Evolutionary conservation across 2,329 filamentous ascomycete species (phyloP), one percentile per base, ranked within the genome.

Genomic region (Ophiosphaerella korrae): DNA sequence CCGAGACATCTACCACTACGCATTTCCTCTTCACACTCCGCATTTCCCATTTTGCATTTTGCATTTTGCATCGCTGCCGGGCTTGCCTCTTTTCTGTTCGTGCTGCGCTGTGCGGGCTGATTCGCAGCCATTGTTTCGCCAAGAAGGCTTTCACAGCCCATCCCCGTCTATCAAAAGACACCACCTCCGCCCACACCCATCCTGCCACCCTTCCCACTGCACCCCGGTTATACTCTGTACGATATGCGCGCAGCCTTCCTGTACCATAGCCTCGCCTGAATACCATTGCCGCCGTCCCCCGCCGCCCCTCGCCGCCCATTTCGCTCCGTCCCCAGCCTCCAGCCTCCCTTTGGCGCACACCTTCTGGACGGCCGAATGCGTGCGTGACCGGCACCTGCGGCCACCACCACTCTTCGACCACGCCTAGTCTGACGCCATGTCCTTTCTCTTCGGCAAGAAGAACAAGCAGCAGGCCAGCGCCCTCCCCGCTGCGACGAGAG

Each of bases 401-500:
- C 59, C 55, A 51, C 48, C 52, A 53, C 55, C 57, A 59, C 53
- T 45, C 18, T 21, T 21, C 50, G 62, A 42, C 49, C 42, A 45
- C 58, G 58, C 58, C 63, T 50, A 29, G 53, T 31, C 52, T 56
- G 52, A 50, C 64, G 63, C 58, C 64, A 80, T 82, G 80, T 80
- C 79, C 59, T 82, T 82, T 68, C 74, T 82, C 51, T 82, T 82
- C 64, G 79, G 79, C 53, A 80, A 78, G 64, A 74, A 73, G 66
- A 75, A 65, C 60, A 74, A 75, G 63, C 70, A 73, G 60, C 67
- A 68, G 50, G 46, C 62, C 56, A 72, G 62, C 59, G 75, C 76
- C 35, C 75, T 84, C 29, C 82, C 83, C 38, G 73, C 81, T n/a
- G 80, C 81, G 44, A 78, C 79, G 18, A 77, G 83, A 64, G 82